Evolutionary conservation across 2,329 filamentous ascomycete species (phyloP).

Genomic region (Fusarium bulbicola): DNA sequence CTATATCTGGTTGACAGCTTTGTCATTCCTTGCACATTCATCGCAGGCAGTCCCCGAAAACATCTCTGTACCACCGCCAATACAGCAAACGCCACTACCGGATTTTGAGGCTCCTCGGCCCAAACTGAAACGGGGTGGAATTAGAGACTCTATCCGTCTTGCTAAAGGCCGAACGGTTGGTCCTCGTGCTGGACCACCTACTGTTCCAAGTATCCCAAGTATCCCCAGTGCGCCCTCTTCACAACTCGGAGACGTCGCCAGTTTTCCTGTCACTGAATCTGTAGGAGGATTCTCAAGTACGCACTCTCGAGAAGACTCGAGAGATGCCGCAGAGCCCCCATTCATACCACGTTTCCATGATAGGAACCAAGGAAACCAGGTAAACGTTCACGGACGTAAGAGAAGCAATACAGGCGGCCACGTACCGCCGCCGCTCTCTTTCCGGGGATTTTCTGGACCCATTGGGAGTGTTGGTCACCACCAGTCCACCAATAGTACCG

Average conservation of each 20-base stretch:
- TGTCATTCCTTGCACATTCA: conserved; percentile 95
- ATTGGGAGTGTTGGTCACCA: conserved; percentile 54
- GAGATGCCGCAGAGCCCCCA: conserved; percentile 75
- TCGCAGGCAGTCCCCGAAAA: conserved; percentile 82
- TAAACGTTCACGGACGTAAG: conserved; percentile 76
- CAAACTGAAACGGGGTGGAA: conserved; percentile 63
- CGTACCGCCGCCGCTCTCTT: conserved; percentile 73
- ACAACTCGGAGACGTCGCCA: conserved; percentile 48
- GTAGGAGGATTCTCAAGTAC: conserved; percentile 49
- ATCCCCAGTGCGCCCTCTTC: conserved; percentile 50
- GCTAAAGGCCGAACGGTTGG: conserved; percentile 74
- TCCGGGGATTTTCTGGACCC: conserved; percentile 79
- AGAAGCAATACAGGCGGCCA: conserved; percentile 88
- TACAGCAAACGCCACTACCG: conserved; percentile 53
- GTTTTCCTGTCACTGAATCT: conserved; percentile 52
- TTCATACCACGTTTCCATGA: conserved; percentile 75
- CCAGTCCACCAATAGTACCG: conserved; percentile 64
- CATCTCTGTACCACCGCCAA: conserved; percentile 61
- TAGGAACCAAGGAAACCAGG: conserved; percentile 59
- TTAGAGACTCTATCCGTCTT: conserved; percentile 89
- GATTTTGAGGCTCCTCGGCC: conserved; percentile 60
- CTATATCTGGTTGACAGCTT: conserved; percentile 91
- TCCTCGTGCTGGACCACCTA: conserved; percentile 58
- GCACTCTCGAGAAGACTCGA: conserved; percentile 58
- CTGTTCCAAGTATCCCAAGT: conserved; percentile 61